Base-by-base conservation (phyloP, 2,329 filamentous ascomycete genomes). In the Harringtonia aguacate region DNA sequence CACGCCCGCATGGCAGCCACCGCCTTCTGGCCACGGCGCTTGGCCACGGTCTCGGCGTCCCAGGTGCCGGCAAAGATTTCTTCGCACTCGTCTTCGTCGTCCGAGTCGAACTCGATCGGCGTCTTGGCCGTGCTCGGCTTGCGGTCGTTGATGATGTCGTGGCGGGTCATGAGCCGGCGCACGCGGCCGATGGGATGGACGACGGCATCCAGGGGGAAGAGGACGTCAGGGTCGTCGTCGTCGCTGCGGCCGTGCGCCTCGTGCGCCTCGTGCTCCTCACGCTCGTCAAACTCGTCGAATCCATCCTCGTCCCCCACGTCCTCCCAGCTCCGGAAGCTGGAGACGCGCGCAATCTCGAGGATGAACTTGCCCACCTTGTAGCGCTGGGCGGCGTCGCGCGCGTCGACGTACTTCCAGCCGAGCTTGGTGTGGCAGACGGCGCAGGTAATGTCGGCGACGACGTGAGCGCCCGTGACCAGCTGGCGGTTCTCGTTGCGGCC, bases 281-380 rank as follows among this genome's bases (percentile, higher is more conserved):
- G n/a, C 27, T 44, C 48, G n/a, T 22, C 43, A 15, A 10, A 22
- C 40, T 29, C 29, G 5, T 41, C 46, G 28, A 9, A 22, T 40
- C 28, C 30, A 4, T 43, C 45, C 24, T 18, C 37, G 18, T 52
- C 50, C 4, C 45, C 48, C 9, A 56, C 56, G 45, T 73, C 70
- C 52, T 75, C 77, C 77, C 77, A 82, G 43, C 59, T 63, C 29
- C 68, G 66, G 37, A 67, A 64, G 13, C 68, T 63, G 21, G 73
- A 65, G 15, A 80, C 72, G 43, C 75, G 64, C 56, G 73, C 70
- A 33, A 72, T 75, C 62, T 84, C 79, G 33, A 84, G 58, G 27
- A 83, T 82, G 56, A 75, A 83, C 58, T 82, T 83, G 51, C 78
- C 78, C 40, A 82, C 67, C 60, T 84, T 84, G 65, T 84, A 84